Percentiles rank a stretch among this genome's conserved stretches.
Conservation (phyloP, 352 stramenopile species). For the Globisporangium echinulatum region DNA sequence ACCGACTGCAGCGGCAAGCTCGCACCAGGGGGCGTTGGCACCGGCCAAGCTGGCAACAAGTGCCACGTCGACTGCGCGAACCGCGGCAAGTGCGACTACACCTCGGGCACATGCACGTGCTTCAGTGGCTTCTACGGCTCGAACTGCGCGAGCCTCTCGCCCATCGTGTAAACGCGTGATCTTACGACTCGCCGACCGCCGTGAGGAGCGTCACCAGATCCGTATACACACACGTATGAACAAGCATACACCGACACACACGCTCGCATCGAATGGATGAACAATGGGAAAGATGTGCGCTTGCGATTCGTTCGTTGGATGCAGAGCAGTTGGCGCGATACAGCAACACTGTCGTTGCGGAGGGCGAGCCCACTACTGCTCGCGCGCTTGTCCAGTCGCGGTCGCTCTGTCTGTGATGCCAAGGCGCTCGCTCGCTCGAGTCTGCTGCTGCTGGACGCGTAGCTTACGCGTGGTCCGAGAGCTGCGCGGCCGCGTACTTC, state of each 20-base stretch:
- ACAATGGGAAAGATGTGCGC: neutral
- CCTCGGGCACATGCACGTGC: constrained; percentile 55
- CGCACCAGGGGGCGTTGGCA: constrained; percentile 30
- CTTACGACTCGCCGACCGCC: too few species aligned
- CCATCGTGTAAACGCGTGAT: constrained; percentile 17
- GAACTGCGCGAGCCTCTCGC: constrained; percentile 66
- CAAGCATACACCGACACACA: too few species aligned
- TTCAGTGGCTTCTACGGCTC: constrained; percentile 75
- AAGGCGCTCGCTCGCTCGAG: neutral
- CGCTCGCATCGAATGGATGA: too few species aligned
- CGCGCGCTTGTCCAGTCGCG: too few species aligned
- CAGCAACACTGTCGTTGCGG: too few species aligned
- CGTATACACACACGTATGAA: too few species aligned
- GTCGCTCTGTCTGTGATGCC: too few species aligned
- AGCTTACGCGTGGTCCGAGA: constrained; percentile 43
- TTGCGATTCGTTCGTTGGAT: neutral
- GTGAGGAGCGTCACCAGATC: too few species aligned
- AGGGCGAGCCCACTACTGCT: too few species aligned
- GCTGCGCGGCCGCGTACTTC: constrained; percentile 52
- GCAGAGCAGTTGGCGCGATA: neutral
- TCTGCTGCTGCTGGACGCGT: neutral
- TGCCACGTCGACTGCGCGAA: constrained; percentile 80
- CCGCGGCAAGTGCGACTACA: constrained; percentile 68
- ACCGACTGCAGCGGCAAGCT: constrained; percentile 69
- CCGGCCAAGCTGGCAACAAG: constrained; percentile 36